Base-by-base conservation (phyloP, 495 filamentous ascomycete species). In the Jackrogersella multiformis region DNA sequence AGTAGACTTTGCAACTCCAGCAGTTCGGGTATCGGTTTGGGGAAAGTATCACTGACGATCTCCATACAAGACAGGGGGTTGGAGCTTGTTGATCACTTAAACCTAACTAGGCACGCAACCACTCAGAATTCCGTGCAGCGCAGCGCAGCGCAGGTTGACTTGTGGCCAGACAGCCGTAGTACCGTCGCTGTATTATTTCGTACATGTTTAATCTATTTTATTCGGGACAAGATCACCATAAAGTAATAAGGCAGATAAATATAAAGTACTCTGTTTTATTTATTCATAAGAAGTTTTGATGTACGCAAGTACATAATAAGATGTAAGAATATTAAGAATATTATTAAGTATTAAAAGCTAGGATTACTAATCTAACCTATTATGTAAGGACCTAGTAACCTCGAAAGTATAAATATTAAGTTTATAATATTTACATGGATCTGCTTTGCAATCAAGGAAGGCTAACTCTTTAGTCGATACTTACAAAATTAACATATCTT, bases 11-110 rank as follows among this genome's bases (percentile, higher is more conserved):
- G 30, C 42, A 36, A 66, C 67, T 70, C 67, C 61, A 66, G 61
- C 61, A 56, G 67, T 66, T 57, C 67, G 61, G 67, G 56, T 70
- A 54, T 56, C 61, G 61, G 12, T 70, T 70, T 70, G 62, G 62
- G 67, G 67, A 70, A 70, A 66, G 61, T 66, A 61, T 62, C 56
- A 58, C 56, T 61, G 66, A 64, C 51, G 66, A 69, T 69, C 66
- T 58, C 49, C 60, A 24, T 59, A 55, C 52, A 24, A 13, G 24
- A 49, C 26, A 56, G 42, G 44, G 60, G 54, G 48, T 38, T 44
- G 55, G 56, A 59, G 66, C 45, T 61, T 59, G 67, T 53, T 63
- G 61, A 70, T 70, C 67, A 64, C 67, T 51, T 66, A 66, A 66
- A 48, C 67, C 57, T 9, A 70, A 62, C 51, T 70, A 7, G 67